Conservation (phyloP, 2,329 filamentous ascomycete species). For the Clarireedia sp. region DNA sequence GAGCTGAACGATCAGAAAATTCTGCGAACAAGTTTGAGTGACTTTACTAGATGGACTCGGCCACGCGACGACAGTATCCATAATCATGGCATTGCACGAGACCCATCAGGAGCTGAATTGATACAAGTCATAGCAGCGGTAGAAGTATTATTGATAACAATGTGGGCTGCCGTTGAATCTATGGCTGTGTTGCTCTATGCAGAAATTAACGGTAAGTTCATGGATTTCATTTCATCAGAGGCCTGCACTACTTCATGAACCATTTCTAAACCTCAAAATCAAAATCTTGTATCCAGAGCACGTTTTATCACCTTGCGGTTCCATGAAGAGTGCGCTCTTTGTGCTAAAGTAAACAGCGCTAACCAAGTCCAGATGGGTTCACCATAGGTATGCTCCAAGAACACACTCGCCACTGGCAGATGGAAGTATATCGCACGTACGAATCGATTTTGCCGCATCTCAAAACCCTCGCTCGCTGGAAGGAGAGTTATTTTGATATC, state of each 20-base stretch:
- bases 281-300: too few relatives aligned
- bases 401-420: background rate
- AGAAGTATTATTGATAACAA: background rate
- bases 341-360: background rate
- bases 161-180: conserved; percentile 4
- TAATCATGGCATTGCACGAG: background rate
- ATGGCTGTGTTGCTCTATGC: conserved; percentile 1
- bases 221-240: background rate
- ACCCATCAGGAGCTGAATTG: background rate
- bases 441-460: background rate
- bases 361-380: background rate
- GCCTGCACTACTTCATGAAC: too few relatives aligned
- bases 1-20: background rate
- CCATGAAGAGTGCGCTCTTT: too few relatives aligned
- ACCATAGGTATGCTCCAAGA: background rate
- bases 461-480: background rate
- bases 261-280: too few relatives aligned
- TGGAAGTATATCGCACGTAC: background rate
- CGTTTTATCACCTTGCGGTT: too few relatives aligned
- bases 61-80: background rate
- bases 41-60: background rate
- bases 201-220: background rate
- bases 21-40: background rate
- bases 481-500: conserved; percentile 1
- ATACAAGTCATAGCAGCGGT: background rate